phyloP scores from a whole-genome alignment of 139 green algal species.

The Chlorella sp. region DNA sequence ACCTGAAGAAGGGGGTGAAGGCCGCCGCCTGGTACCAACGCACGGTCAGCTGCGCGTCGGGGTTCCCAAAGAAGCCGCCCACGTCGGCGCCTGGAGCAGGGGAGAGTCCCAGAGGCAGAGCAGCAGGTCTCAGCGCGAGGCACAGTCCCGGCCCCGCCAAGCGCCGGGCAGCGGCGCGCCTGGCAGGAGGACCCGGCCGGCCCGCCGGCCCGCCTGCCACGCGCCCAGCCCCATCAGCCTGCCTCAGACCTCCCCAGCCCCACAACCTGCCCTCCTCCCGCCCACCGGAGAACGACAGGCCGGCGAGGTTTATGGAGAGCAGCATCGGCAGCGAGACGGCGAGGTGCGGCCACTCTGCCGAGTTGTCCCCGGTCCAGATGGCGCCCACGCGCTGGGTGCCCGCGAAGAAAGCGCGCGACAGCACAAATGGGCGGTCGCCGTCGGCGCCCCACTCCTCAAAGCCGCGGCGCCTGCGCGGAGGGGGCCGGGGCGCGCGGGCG shows the following conservation, averaged over 20 bases:
- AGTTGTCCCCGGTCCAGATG: constrained; percentile 99
- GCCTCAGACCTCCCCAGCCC: background rate
- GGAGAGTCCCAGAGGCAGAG: background rate
- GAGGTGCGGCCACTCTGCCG: constrained; percentile 78
- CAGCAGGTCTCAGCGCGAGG: background rate
- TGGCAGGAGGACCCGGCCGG: too few relatives aligned
- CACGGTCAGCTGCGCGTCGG: constrained; percentile 90
- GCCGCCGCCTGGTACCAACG: constrained; percentile 93
- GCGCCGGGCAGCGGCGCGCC: too few relatives aligned
- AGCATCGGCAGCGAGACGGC: constrained; percentile 93
- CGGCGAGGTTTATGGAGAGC: constrained; percentile 83
- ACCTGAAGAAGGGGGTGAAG: constrained; percentile 98
- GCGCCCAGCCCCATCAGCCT: background rate
- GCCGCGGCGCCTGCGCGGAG: constrained; percentile 35
- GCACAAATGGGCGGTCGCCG: constrained; percentile 96
- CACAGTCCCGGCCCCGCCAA: too few relatives aligned
- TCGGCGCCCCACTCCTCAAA: constrained; percentile 54
- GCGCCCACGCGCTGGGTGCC: constrained; percentile 86
- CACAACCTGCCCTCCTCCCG: background rate
- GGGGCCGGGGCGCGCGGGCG: constrained; percentile 1
- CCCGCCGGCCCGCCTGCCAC: background rate
- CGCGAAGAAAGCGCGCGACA: constrained; percentile 94
- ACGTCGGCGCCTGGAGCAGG: constrained; percentile 93
- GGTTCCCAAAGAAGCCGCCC: constrained; percentile 99
- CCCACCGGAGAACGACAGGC: constrained; percentile 83